A percentile compares a stretch with the other conserved stretches of the same genome.
phyloP scores from a whole-genome alignment of 306 rosid genomes.

The Fagus crenata region DNA sequence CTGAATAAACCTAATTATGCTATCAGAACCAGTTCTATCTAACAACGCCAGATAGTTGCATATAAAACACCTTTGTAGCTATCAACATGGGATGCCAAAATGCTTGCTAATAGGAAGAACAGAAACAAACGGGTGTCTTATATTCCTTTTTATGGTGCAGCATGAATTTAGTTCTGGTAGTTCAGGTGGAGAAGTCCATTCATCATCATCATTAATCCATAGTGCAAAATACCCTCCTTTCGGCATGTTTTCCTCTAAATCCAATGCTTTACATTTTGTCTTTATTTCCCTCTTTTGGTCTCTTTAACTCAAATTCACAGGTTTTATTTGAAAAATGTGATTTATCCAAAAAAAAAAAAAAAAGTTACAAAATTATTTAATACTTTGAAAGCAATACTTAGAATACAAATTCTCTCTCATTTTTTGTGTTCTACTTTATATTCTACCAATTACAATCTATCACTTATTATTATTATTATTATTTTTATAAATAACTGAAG shows the following conservation, averaged over 20 bases:
- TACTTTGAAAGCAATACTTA: no score
- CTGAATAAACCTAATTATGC: neutral
- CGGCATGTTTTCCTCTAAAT: neutral
- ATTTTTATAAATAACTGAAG: no score
- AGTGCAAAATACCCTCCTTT: neutral
- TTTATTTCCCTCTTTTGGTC: neutral
- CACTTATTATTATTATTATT: no score
- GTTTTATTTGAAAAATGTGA: neutral
- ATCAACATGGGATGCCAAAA: neutral
- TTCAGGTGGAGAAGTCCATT: neutral
- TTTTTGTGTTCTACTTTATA: no score
- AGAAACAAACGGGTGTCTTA: neutral
- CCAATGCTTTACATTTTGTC: neutral
- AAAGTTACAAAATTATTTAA: no score
- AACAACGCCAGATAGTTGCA: neutral
- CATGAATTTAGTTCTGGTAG: neutral
- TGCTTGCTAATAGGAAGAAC: no score
- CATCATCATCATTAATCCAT: neutral
- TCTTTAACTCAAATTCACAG: neutral
- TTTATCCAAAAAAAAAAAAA: no score
- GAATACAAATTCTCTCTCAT: no score
- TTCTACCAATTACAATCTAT: no score
- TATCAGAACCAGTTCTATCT: neutral
- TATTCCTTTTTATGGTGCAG: neutral
- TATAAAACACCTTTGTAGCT: neutral